These are phyloP conservation scores for Vigna trinervia DNA, from an alignment of 306 rosid genomes.

Conservation along the genomic window DNA sequence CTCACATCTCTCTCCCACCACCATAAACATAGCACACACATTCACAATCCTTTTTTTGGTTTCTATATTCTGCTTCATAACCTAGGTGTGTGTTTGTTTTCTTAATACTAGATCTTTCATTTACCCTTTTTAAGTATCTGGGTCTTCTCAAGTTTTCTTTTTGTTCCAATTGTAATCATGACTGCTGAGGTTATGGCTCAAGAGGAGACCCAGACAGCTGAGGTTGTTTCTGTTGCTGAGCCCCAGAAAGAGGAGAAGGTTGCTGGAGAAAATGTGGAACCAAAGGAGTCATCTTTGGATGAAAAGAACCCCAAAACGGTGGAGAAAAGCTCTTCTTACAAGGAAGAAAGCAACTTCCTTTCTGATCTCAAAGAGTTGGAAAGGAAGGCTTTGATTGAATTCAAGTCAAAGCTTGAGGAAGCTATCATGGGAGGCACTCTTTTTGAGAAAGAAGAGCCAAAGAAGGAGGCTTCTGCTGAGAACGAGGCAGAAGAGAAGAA, in stretches of 20 bases:
- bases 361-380: slow-evolving; percentile 59
- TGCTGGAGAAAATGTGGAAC: slow-evolving; percentile 18
- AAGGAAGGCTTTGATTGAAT: slow-evolving; percentile 49
- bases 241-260: slow-evolving; percentile 31
- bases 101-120: not conserved
- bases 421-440: slow-evolving; percentile 45
- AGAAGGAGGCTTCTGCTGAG: slow-evolving; percentile 18
- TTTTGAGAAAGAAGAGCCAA: slow-evolving; percentile 42
- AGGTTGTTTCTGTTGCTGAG: slow-evolving; percentile 35
- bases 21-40: not conserved
- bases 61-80: not conserved
- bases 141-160: slow-evolving; percentile 27
- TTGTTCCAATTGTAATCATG: slow-evolving; percentile 39
- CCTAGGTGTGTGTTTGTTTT: slow-evolving; percentile 10
- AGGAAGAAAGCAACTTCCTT: slow-evolving; percentile 57
- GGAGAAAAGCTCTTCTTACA: slow-evolving; percentile 52
- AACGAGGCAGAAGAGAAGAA: too few relatives aligned
- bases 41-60: not conserved
- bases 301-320: slow-evolving; percentile 38
- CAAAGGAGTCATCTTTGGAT: slow-evolving; percentile 1
- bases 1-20: not conserved
- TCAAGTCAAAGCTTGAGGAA: slow-evolving; percentile 56
- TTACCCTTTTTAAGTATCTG: not conserved
- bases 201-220: slow-evolving; percentile 40
- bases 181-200: slow-evolving; percentile 46